A percentile compares a stretch with the other conserved stretches of the same genome.
phyloP scores from a whole-genome alignment of 768 basidiomycete species.

The Calocybe gangraenosa region DNA sequence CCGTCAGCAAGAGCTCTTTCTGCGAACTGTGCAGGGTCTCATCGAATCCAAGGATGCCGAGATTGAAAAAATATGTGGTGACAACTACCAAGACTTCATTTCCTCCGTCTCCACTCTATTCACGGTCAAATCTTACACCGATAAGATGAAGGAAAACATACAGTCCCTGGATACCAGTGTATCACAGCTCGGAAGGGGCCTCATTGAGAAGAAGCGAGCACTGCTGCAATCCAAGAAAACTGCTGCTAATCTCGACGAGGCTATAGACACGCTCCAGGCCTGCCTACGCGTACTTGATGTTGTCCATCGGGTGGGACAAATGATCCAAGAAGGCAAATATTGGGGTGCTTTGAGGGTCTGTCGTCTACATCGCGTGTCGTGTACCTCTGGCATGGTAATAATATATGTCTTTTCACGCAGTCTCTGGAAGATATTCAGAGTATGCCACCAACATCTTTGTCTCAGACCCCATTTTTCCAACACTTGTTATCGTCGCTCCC shows the following conservation, averaged over 20 bases:
- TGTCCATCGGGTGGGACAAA: constrained; percentile 85
- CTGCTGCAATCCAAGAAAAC: constrained; percentile 90
- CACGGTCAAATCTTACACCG: constrained; percentile 94
- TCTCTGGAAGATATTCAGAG: constrained; percentile 93
- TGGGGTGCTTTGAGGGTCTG: constrained; percentile 95
- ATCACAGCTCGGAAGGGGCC: constrained; percentile 77
- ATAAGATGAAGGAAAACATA: constrained; percentile 88
- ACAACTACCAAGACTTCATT: constrained; percentile 98
- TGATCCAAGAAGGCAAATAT: constrained; percentile 91
- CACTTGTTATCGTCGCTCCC: constrained; percentile 90
- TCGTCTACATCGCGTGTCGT: constrained; percentile 30
- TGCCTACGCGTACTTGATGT: constrained; percentile 91
- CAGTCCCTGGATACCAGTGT: constrained; percentile 85
- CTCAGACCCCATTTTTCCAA: constrained; percentile 89
- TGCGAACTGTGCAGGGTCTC: constrained; percentile 81
- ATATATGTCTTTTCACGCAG: constrained; percentile 38
- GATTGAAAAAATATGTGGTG: constrained; percentile 92
- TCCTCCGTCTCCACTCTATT: constrained; percentile 95
- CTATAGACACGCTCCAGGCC: constrained; percentile 92
- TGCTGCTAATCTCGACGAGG: constrained; percentile 91
- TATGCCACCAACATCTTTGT: constrained; percentile 84
- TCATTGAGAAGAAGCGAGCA: constrained; percentile 92
- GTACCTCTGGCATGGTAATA: constrained; percentile 26
- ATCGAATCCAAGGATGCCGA: constrained; percentile 93
- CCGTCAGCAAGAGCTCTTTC: constrained; percentile 84